Base-by-base conservation (phyloP, 2,329 filamentous ascomycete genomes). In the Nemania abortiva region DNA sequence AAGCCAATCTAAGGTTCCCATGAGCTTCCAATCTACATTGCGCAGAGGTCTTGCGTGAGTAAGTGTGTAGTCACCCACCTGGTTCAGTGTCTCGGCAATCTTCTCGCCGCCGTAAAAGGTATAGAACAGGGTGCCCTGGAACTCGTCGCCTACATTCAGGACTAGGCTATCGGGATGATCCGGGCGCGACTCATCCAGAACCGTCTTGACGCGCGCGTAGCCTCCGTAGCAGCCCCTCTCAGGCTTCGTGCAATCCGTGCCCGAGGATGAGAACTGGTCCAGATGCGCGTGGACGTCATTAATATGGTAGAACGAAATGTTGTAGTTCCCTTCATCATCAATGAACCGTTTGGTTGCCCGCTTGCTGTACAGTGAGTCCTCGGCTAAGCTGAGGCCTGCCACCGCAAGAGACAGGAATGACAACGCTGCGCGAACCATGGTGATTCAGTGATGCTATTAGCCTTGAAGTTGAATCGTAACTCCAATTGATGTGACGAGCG, bases 211-310 rank as follows among this genome's bases (percentile, higher is more conserved):
- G 65, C 89, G 86, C 1, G 89, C 84, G 71, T 91, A 91, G 34
- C 90, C 89, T 29, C 89, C 89, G 66, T 84, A 90, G 79, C 89
- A 91, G 50, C 89, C 89, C 56, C 82, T 81, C 60, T 83, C 79
- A 0, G 87, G 85, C 29, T 83, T 79, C 0, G 83, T 86, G 81
- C 89, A 91, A 79, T 91, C 88, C 11, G 87, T 87, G 63, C 89
- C 89, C 0, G 87, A 87, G 15, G 85, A 84, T 31, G 85, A 82
- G 79, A 88, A 91, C 77, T 91, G 80, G 75, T 91, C 89, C 20
- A 91, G 81, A 76, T 91, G 90, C 15, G 90, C 86, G 76, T 91
- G 90, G 15, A 91, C 88, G 76, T 91, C 89, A 75, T 91, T 91
- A 82, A 91, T 84, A 77, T 91, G 90, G 80, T 90, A 91, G 81